Base-by-base conservation (phyloP, 2,329 filamentous ascomycete species). In the Teratosphaeriaceae sp. region DNA sequence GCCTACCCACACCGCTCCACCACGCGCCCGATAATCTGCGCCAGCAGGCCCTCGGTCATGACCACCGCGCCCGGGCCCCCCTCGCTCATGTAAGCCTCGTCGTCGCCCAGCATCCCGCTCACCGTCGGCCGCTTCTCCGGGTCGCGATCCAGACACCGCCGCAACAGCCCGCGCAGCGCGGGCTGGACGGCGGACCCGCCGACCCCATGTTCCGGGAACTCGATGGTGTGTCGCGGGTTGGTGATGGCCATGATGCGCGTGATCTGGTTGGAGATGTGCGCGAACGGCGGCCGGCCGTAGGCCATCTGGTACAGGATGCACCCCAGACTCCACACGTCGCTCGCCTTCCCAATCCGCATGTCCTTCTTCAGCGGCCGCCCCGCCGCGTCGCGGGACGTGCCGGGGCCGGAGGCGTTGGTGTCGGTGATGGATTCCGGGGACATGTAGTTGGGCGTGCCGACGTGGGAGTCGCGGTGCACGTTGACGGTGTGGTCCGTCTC, bases 371-470 rank as follows among this genome's bases (percentile, higher is more conserved):
- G 67, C 40, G 67, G 63, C 38, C 64, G 69, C 46, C 57, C 68
- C 55, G 65, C 65, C 33, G 70, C 58, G 35, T 66, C 65, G 3
- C 64, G 64, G 19, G 51, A 46, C 1, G 64, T n/a, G 61, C 62
- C 68, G 51, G 44, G 69, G 56, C 46, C 55, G 22, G 61, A 56
- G 20, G 80, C 82, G 53, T 94, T 94, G 20, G 82, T 85, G 65
- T 97, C 92, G 61, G 94, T 81, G 38, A 98, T 76, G 2, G 85
- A 88, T 66, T 98, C 92, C 0, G 92, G 92, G 1, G 88, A 94
- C 92, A 98, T 98, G 71, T 96, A 98, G 65, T 94, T 98, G 3
- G 92, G 89, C 0, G 92, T 98, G 44, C 94, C 92, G 49, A 97
- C 82, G 67, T 97, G 88, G 9, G 84, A 86, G 62, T 98, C 92